A percentile compares a stretch with the other conserved stretches of the same genome.
These are phyloP conservation scores for Euphorbia tirucalli DNA, from an alignment of 345 rosid genomes.

Conservation along the genomic window DNA sequence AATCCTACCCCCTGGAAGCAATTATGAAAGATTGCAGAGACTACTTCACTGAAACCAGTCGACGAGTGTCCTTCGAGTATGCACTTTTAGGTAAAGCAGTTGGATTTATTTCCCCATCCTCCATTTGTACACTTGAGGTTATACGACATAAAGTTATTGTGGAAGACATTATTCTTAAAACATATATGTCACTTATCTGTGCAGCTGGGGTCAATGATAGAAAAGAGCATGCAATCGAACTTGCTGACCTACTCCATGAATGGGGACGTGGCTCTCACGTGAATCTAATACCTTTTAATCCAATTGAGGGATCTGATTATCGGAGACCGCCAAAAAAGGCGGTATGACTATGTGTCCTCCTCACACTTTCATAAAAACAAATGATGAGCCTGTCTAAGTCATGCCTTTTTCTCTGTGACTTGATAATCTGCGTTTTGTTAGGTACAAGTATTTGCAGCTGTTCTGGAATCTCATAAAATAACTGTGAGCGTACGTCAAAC, in stretches of 20 bases:
- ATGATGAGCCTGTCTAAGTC: background rate
- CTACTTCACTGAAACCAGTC: slow-evolving; percentile 71
- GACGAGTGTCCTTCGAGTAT: slow-evolving; percentile 88
- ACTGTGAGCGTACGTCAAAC: slow-evolving; percentile 77
- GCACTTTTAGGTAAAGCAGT: slow-evolving; percentile 97
- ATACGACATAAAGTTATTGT: background rate
- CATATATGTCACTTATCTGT: slow-evolving; percentile 15
- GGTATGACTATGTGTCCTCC: slow-evolving; percentile 35
- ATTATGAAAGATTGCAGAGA: slow-evolving; percentile 90
- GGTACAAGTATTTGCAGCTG: slow-evolving; percentile 70
- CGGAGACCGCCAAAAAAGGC: slow-evolving; percentile 73
- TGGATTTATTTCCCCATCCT: background rate
- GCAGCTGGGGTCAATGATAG: slow-evolving; percentile 92
- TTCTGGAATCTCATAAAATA: slow-evolving; percentile 71
- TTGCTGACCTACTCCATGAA: slow-evolving; percentile 71
- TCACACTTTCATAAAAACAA: slow-evolving; percentile 1
- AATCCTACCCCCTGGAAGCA: slow-evolving; percentile 88
- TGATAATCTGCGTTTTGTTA: slow-evolving; percentile 18
- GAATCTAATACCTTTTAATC: slow-evolving; percentile 90
- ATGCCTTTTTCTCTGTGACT: slow-evolving; percentile 1
- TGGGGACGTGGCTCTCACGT: slow-evolving; percentile 88
- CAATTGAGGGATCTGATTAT: slow-evolving; percentile 83
- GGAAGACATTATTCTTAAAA: background rate
- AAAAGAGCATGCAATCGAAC: slow-evolving; percentile 73
- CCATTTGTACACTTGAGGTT: background rate